These are phyloP conservation scores for Talinum fruticosum DNA, from an alignment of 148 eudicot genomes.

Conservation along the genomic window DNA sequence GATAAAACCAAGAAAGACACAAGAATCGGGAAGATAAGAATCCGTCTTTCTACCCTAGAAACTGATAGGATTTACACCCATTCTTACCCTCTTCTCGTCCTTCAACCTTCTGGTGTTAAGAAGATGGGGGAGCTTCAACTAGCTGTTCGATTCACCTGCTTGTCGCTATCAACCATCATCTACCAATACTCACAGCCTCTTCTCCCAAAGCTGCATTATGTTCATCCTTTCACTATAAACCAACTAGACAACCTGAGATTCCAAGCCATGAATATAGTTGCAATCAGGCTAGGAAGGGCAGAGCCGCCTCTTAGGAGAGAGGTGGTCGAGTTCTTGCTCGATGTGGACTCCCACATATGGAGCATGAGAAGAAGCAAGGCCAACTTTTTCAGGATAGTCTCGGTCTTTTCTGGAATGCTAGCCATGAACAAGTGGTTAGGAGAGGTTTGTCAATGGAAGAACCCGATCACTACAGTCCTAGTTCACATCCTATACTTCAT, in stretches of 20 bases:
- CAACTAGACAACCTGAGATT: slow-evolving; percentile 35
- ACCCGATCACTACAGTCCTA: slow-evolving; percentile 32
- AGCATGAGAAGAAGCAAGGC: slow-evolving; percentile 42
- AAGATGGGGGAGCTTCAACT: slow-evolving; percentile 41
- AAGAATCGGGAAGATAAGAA: slow-evolving; percentile 36
- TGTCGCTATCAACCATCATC: slow-evolving; percentile 32
- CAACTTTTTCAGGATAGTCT: slow-evolving; percentile 37
- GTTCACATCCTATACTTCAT: slow-evolving; percentile 40
- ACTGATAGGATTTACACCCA: slow-evolving; percentile 35
- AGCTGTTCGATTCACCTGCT: slow-evolving; percentile 38
- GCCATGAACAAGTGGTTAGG: slow-evolving; percentile 39
- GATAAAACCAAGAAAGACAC: slow-evolving; percentile 30
- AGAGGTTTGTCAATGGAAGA: slow-evolving; percentile 40
- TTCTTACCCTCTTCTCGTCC: slow-evolving; percentile 34
- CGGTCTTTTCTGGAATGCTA: slow-evolving; percentile 30
- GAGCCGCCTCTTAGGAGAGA: slow-evolving; percentile 39
- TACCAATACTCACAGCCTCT: slow-evolving; percentile 33
- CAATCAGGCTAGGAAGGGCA: slow-evolving; percentile 33
- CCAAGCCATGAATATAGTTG: slow-evolving; percentile 39
- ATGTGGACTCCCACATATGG: slow-evolving; percentile 42
- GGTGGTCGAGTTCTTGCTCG: slow-evolving; percentile 38
- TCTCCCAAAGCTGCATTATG: slow-evolving; percentile 38
- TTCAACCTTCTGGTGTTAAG: slow-evolving; percentile 36
- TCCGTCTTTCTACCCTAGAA: slow-evolving; percentile 34
- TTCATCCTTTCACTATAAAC: slow-evolving; percentile 35